A percentile compares a stretch with the other conserved stretches of the same genome.
Evolutionary conservation across 2,329 filamentous ascomycete genomes (phyloP).

Genomic region (Cercospora berteroae): DNA sequence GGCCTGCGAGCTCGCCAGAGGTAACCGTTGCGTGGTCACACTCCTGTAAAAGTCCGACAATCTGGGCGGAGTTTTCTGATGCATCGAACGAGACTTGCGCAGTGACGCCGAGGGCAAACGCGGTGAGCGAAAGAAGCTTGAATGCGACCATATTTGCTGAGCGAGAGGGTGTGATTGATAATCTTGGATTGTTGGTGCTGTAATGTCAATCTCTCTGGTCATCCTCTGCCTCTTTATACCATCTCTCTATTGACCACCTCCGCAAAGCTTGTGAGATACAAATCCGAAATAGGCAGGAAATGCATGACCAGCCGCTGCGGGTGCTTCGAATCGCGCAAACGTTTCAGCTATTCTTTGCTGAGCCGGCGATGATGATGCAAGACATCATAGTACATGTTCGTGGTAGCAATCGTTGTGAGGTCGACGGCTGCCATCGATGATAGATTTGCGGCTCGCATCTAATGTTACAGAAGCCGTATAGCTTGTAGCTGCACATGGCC

Average conservation of each 20-base stretch:
- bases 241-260: background rate
- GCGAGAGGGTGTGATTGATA: background rate
- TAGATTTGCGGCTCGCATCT: background rate
- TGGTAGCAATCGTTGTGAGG: background rate
- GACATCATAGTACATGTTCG: background rate
- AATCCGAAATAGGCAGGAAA: background rate
- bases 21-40: background rate
- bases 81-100: conserved; percentile 14
- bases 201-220: background rate
- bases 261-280: background rate
- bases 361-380: background rate
- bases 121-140: conserved; percentile 4
- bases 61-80: conserved; percentile 9
- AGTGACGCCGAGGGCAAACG: background rate
- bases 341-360: background rate
- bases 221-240: background rate
- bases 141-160: conserved; percentile 6
- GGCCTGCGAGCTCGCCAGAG: background rate
- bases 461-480: background rate
- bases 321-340: background rate
- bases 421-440: background rate
- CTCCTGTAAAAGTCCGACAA: background rate
- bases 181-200: background rate
- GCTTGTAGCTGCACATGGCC: background rate
- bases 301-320: background rate